A percentile compares a stretch with the other conserved stretches of the same genome.
Evolutionary conservation across 2,329 filamentous ascomycete genomes (phyloP).

Genomic region (Cyclaneusma minus): DNA sequence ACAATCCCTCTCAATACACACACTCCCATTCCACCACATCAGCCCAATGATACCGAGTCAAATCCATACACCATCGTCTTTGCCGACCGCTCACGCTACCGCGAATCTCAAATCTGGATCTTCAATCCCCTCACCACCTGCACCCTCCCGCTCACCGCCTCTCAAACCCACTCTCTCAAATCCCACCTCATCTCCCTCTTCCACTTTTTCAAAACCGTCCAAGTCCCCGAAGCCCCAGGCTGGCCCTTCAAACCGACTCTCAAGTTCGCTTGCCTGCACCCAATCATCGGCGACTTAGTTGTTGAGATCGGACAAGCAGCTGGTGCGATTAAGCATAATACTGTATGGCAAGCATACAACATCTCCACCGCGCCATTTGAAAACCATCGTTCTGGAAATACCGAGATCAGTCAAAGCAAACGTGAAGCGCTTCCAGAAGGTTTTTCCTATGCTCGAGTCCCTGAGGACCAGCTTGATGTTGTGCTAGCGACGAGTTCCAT

Average conservation of each 20-base stretch:
- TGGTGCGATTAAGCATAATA: conserved; percentile 6
- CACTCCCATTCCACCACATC: not conserved
- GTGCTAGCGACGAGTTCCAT: conserved; percentile 15
- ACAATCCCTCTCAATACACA: conserved; percentile 13
- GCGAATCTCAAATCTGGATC: conserved; percentile 16
- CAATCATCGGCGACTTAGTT: conserved; percentile 6
- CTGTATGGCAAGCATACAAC: conserved; percentile 12
- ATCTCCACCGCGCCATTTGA: conserved; percentile 3
- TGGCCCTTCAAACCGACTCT: conserved; percentile 15
- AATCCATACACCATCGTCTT: conserved; percentile 14
- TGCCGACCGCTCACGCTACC: conserved; percentile 14
- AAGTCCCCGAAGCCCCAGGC: conserved; percentile 14
- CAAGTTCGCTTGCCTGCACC: conserved; percentile 12
- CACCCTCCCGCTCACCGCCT: conserved; percentile 3
- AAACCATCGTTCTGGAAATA: conserved; percentile 1
- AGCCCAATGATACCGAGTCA: conserved; percentile 1
- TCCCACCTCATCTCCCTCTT: conserved; percentile 7
- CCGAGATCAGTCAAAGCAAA: too few species aligned
- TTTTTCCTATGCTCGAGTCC: conserved; percentile 9
- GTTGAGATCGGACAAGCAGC: conserved; percentile 4
- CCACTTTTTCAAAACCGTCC: conserved; percentile 8
- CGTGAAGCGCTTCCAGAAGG: conserved; percentile 9
- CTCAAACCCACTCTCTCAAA: conserved; percentile 3
- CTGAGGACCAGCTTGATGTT: conserved; percentile 12
- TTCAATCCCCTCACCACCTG: conserved; percentile 12